Evolutionary conservation across 2,329 filamentous ascomycete species (phyloP).

Genomic region (Chalaropsis thielavioides): DNA sequence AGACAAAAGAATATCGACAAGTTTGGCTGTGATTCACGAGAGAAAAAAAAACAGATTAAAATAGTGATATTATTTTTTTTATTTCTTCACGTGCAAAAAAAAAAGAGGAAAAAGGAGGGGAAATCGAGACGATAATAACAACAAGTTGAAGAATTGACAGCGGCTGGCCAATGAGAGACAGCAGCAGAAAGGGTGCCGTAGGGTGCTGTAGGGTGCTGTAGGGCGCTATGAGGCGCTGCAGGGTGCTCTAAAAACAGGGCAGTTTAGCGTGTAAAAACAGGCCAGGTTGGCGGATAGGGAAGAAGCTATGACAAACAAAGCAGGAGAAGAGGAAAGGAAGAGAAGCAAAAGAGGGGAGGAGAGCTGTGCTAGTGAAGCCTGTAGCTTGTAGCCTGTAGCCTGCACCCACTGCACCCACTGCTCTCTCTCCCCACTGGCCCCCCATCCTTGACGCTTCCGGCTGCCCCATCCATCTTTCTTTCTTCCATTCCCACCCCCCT

Average conservation of each 20-base stretch:
- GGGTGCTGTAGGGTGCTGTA: no score
- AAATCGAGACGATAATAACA: not conserved
- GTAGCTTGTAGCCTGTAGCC: no score
- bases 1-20: no score
- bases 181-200: no score
- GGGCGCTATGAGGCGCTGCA: no score
- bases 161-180: no score
- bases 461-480: not conserved
- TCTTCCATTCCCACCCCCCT: not conserved
- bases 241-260: no score
- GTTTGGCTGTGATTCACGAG: no score
- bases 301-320: not conserved
- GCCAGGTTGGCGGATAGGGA: no score
- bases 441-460: not conserved
- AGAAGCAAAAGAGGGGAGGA: not conserved
- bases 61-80: not conserved
- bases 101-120: not conserved
- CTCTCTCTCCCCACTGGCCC: not conserved
- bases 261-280: no score
- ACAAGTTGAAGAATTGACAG: not conserved
- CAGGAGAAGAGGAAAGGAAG: not conserved
- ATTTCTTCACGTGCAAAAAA: constrained; percentile 1
- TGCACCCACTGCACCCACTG: no score
- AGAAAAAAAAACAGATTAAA: not conserved
- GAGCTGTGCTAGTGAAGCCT: not conserved